Percentiles rank a stretch among this genome's conserved stretches.
These are phyloP conservation scores for Pseudogymnoascus sp. DNA, from an alignment of 2,329 filamentous ascomycete genomes.

Conservation along the genomic window DNA sequence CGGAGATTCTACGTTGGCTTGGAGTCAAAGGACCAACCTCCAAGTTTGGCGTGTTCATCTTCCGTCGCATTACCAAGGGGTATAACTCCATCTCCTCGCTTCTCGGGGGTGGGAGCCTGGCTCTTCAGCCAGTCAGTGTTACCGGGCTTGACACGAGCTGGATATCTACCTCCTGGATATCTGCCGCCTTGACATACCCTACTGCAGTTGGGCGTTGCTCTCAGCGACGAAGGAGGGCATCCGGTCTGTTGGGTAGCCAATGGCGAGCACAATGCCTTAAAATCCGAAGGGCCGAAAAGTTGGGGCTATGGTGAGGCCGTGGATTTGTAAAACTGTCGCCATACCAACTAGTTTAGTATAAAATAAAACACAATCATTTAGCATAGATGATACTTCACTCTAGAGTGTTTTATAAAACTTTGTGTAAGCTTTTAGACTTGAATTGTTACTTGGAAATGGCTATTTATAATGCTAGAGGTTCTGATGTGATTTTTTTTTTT, in stretches of 20 bases:
- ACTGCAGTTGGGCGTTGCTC: background rate
- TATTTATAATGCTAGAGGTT: background rate
- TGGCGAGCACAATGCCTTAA: background rate
- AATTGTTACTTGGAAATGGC: background rate
- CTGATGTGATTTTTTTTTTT: background rate
- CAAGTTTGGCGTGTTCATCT: background rate
- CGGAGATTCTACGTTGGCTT: background rate
- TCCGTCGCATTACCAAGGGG: background rate
- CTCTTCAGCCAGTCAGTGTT: background rate
- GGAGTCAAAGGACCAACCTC: background rate
- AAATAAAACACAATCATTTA: background rate
- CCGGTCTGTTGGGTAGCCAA: background rate
- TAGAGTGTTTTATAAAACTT: background rate
- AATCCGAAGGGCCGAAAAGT: background rate
- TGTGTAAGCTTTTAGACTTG: background rate
- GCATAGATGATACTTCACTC: background rate
- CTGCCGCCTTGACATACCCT: background rate
- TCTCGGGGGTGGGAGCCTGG: background rate
- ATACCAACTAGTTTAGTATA: background rate
- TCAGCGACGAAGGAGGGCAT: background rate
- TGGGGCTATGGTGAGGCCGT: background rate
- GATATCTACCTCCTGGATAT: background rate
- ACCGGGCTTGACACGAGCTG: background rate
- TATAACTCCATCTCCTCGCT: background rate
- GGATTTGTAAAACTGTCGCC: background rate